Evolutionary conservation across 257 asterid species (phyloP).

Genomic region (Solanum sejunctum): DNA sequence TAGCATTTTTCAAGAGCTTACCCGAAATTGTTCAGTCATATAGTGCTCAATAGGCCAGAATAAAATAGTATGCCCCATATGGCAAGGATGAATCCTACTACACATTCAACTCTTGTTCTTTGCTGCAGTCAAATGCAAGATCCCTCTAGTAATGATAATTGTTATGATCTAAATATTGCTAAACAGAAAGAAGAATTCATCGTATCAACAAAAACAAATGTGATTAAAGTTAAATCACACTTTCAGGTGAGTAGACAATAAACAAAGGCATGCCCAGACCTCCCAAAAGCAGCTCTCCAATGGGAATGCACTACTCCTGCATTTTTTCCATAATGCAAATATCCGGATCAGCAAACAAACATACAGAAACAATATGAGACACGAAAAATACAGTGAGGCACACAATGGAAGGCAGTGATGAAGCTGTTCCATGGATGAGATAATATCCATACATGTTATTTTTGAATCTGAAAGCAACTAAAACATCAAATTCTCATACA

Average conservation of each 20-base stretch:
- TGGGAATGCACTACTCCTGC: constrained; percentile 57
- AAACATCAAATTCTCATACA: not conserved
- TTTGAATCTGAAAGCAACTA: not conserved
- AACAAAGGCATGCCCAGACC: constrained; percentile 97
- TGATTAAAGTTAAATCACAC: constrained; percentile 36
- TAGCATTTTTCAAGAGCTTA: constrained; percentile 24
- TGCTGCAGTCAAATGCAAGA: constrained; percentile 53
- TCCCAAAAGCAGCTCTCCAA: constrained; percentile 97
- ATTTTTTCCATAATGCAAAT: constrained; percentile 11
- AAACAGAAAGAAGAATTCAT: constrained; percentile 10
- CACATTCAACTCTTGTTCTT: constrained; percentile 85
- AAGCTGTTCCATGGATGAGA: not conserved
- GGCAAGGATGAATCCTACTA: constrained; percentile 81
- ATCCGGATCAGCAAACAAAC: constrained; percentile 4
- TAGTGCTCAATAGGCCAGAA: constrained; percentile 84
- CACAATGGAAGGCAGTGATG: not conserved
- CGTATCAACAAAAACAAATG: constrained; percentile 3
- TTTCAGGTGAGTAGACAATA: constrained; percentile 88
- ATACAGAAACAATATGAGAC: not conserved
- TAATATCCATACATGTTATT: not conserved
- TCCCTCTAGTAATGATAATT: constrained; percentile 10
- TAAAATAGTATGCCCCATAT: constrained; percentile 92
- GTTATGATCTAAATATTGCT: constrained; percentile 5
- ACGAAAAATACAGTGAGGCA: not conserved
- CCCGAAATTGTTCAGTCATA: constrained; percentile 92